Conservation (phyloP, 768 basidiomycete species). For the Leccinum arenicola region DNA sequence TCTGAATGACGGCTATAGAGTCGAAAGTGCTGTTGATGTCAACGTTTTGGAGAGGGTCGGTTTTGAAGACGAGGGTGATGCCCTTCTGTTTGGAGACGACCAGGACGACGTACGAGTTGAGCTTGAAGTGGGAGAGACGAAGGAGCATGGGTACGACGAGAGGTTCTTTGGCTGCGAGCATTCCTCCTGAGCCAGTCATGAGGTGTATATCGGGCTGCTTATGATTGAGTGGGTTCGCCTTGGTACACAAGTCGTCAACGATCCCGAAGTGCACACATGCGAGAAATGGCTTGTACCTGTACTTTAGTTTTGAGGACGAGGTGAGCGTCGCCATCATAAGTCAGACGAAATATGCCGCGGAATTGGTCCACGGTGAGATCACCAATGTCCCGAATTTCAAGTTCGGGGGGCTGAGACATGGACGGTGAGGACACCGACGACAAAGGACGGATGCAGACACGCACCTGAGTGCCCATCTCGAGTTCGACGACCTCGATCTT, state of each 20-base stretch:
- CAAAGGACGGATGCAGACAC: slow-evolving; percentile 12
- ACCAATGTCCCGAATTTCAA: slow-evolving; percentile 96
- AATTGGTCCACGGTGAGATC: slow-evolving; percentile 96
- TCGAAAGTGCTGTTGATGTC: slow-evolving; percentile 98
- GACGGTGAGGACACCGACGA: not conserved
- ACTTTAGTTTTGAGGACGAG: slow-evolving; percentile 86
- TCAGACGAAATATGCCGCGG: slow-evolving; percentile 92
- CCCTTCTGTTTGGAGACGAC: slow-evolving; percentile 98
- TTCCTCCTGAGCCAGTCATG: slow-evolving; percentile 77
- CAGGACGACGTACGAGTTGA: slow-evolving; percentile 94
- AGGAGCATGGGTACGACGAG: slow-evolving; percentile 98
- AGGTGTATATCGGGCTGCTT: slow-evolving; percentile 89
- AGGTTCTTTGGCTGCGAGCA: slow-evolving; percentile 92
- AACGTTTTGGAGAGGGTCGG: slow-evolving; percentile 96
- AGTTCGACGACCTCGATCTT: slow-evolving; percentile 96
- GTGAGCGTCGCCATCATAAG: slow-evolving; percentile 92
- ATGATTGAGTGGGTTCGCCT: slow-evolving; percentile 96
- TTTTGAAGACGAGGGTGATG: slow-evolving; percentile 99
- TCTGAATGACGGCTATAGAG: slow-evolving; percentile 95
- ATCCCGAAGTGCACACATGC: not conserved
- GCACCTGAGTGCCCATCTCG: slow-evolving; percentile 97
- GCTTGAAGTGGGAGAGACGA: slow-evolving; percentile 90
- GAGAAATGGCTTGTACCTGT: slow-evolving; percentile 53
- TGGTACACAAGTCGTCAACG: slow-evolving; percentile 8
- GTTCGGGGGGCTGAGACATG: slow-evolving; percentile 79